Evolutionary conservation across 2,329 filamentous ascomycete species (phyloP), one percentile per base, ranked within the genome.

Genomic region (Alternaria arborescens): DNA sequence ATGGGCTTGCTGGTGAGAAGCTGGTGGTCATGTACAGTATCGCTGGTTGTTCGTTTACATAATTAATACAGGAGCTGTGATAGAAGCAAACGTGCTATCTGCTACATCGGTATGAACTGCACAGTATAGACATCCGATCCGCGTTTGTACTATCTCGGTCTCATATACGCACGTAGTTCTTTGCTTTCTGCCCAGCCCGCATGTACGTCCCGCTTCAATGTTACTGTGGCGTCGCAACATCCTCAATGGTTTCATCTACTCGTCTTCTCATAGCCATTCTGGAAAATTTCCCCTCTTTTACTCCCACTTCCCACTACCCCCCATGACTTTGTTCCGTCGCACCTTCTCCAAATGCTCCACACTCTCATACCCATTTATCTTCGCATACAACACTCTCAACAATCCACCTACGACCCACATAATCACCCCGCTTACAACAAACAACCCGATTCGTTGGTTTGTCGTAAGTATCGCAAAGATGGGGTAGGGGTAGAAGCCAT

Each of bases 401-500:
- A 83, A 79, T 22, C 87, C 80, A 0, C 91, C 94, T 66, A 88
- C 92, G 3, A 82, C 76, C 2, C 91, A 89, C 87, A 96, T 94
- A 16, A 91, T 78, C 1, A 85, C 72, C 1, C 91, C 93, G 42
- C 91, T 91, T 18, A 86, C 80, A 1, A 83, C 83, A 68, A 96
- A 97, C 10, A 97, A 81, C 0, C 86, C 79, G 8, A 88, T 81
- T 20, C 94, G 86, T 72, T 93, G 89, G 50, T 81, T 74, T 0
- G 88, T 90, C 51, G 83, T 84, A 42, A 96, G 80, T 44, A 91
- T 75, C 8, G 83, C 88, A 65, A 97, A 94, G 26, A 97, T 85
- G 1, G 94, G 93, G 77, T 97, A 97, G 0, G 93, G 93, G 69
- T 97, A 96, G 68, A 84, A 89, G 55, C 89, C 87, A 69, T 93